Evolutionary conservation across 768 basidiomycete genomes (phyloP), one percentile per base, ranked within the genome.

Genomic region (Stropharia rugosoannulata): DNA sequence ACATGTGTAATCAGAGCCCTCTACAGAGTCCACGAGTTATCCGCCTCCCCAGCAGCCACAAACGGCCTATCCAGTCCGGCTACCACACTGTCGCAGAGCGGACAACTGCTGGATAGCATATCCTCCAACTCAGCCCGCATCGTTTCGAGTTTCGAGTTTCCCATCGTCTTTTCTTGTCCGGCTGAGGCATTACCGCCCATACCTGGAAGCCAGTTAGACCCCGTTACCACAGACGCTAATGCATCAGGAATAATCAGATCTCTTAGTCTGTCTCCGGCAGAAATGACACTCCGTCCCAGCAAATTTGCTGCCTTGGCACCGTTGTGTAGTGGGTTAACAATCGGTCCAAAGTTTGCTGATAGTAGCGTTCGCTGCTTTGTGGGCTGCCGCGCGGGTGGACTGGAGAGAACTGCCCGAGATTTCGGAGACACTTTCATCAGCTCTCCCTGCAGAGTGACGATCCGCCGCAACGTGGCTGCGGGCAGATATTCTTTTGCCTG

Each of bases 161-260:
- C 79, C 47, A 77, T 25, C 6, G 57, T 79, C 57, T 77, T 78
- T 59, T 84, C 83, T 40, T 73, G 71, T 37, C 75, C 74, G 48
- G 70, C 75, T 64, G 78, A 77, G 50, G 75, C 80, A 48, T 78
- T 77, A 16, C 78, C 75, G 11, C 80, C 83, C 59, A 87, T 85
- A 29, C 84, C 82, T 18, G 89, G 86, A 61, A 91, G 86, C 89
- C 89, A 92, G 15, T 70, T 70, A 3, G 89, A 87, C 5, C 87
- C 80, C 1, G 89, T 85, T 52, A 98, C 89, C 18, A 93, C 81
- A 32, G 84, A 82, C 27, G 93, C 95, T 12, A 98, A 80, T 3
- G 94, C 90, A 64, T 98, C 97, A 11, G 97, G 97, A 7, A 98
- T 75, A 64, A 99, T 96, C 49, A 98, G 77, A 68, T 98, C 95